Evolutionary conservation across 495 filamentous ascomycete genomes (phyloP), one percentile per base, ranked within the genome.

Genomic region (Daldinia loculata): DNA sequence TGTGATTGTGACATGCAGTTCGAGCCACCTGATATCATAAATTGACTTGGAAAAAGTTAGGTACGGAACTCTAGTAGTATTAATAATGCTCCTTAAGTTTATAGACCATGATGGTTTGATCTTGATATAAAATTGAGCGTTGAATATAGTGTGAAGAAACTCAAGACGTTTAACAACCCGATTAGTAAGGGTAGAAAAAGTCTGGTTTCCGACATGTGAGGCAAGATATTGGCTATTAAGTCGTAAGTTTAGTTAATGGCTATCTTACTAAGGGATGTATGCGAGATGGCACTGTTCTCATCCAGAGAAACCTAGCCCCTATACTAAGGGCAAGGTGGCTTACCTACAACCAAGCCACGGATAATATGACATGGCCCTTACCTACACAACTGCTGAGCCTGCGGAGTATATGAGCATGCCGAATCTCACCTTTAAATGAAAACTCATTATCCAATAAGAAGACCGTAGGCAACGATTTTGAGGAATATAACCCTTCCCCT

Each of bases 401-500:
- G 51, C 38, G 38, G 27, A 64, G 36, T 32, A 19, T 65, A 45
- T 17, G 17, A 3, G 11, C 5, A 36, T 66, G 55, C 22, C 12
- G 15, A 51, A 27, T 43, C 43, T 61, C 32, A 6, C 34, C 17
- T n/a, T 6, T 41, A 24, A 52, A 26, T 6, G 19, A 41, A 41
- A 9, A 11, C 11, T 41, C 1, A 26, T 45, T 14, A 14, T n/a
- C 66, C 66, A 69, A 69, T 69, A 12, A 59, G 2, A 53, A 38
- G 2, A 24, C 17, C 11, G 43, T 6, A 9, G 57, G 45, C n/a
- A 43, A 69, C 59, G 26, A 52, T 5, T 63, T 53, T 63, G 41
- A 59, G 52, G 60, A 55, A 59, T 63, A 70, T 70, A 64, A 24
- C 67, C 67, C 55, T 60, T 39, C 34, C 55, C 61, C 53, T 43